Conservation (phyloP, 495 filamentous ascomycete species). For the Penicillium steckii region DNA sequence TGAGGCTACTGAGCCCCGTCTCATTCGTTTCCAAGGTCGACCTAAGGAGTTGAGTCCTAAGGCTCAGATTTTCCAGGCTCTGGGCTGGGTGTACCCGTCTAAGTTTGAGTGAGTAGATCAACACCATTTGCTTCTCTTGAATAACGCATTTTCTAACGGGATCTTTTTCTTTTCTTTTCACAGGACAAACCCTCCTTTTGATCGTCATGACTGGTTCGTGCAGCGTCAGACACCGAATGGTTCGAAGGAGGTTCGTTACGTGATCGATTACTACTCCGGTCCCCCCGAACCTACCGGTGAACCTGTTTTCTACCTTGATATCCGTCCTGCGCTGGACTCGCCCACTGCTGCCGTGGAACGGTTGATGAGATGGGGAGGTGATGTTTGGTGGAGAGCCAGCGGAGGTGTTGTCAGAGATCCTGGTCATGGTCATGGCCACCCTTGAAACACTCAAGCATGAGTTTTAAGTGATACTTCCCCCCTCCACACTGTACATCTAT, state of each 20-base stretch:
- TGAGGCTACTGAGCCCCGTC: constrained; percentile 55
- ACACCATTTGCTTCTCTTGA: neutral
- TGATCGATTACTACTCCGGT: constrained; percentile 96
- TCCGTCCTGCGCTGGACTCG: constrained; percentile 87
- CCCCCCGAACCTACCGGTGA: constrained; percentile 85
- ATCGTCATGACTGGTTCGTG: constrained; percentile 97
- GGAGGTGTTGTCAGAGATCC: constrained; percentile 59
- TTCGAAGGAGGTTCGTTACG: constrained; percentile 79
- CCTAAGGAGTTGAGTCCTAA: constrained; percentile 90
- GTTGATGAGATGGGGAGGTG: constrained; percentile 83
- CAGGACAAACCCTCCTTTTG: constrained; percentile 84
- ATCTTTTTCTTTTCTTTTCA: neutral
- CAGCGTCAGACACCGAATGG: constrained; percentile 62
- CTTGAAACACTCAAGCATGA: constrained; percentile 6
- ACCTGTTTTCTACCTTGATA: constrained; percentile 95
- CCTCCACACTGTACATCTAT: constrained; percentile 28
- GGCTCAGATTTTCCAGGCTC: constrained; percentile 71
- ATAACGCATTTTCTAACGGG: constrained; percentile 7
- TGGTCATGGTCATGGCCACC: constrained; percentile 16
- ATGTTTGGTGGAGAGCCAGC: constrained; percentile 89
- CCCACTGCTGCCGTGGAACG: constrained; percentile 81
- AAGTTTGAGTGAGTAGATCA: constrained; percentile 64
- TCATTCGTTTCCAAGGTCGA: constrained; percentile 83
- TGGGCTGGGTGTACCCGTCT: constrained; percentile 76
- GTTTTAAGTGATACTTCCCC: constrained; percentile 24